Base-by-base conservation (phyloP, 257 asterid species). In the Solanum piurae region DNA sequence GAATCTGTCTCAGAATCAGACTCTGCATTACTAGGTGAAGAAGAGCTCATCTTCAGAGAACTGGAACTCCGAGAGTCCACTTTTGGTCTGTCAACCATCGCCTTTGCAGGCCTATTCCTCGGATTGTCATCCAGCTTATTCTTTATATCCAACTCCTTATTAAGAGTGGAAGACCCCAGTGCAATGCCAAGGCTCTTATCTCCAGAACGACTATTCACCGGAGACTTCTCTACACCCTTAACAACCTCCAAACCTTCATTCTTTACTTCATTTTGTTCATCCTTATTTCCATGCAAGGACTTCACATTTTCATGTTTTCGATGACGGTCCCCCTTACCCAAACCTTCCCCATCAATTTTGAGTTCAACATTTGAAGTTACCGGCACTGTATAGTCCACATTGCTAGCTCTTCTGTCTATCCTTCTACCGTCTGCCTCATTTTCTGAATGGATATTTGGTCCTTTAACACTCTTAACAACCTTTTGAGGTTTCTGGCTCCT, bases 1-100 rank as follows among this genome's bases (percentile, higher is more conserved):
- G 96, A 89, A 88, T 92, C 98, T 25, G 98, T 89, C 89, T 92
- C 96, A 49, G 96, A 95, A 93, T 92, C 95, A 83, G 98, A 96
- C 68, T 93, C 98, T 89, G 83, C 94, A 86, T 91, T 94, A 87
- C 93, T 94, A 34, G 93, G 91, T 85, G 92, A 88, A 38, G 94
- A 92, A 86, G 96, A 89, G 86, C 84, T 91, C 89, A 87, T 91
- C 91, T 95, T 93, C 88, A 89, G 52, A 83, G 95, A 92, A 88
- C 88, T 72, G 42, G 94, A 86, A 86, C 87, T 88, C 88, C 84
- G 89, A 62, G 95, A 89, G 87, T 83, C 90, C 88, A 85, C 11
- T 86, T 68, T 86, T 25, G 92, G 89, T 80, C 88, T 91, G 92
- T 87, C 88, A 77, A 91, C 88, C 87, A 71, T 89, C 34, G 84